These are phyloP conservation scores for Eimeria praecox DNA, from an alignment of 169 alveolate genomes.

Conservation along the genomic window DNA sequence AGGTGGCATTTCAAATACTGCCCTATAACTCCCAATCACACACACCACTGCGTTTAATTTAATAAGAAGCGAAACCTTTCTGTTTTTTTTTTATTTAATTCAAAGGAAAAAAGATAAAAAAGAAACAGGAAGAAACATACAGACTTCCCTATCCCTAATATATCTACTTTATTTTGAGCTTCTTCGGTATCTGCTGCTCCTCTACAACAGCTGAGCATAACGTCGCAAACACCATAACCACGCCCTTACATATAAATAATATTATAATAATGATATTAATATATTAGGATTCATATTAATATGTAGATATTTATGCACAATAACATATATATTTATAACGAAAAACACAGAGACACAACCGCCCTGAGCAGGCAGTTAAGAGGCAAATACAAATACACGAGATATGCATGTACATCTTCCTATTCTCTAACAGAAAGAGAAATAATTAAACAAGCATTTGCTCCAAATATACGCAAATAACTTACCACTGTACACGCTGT, in stretches of 20 bases:
- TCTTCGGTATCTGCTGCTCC: constrained; percentile 32
- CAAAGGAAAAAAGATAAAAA: not conserved
- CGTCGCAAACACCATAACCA: not conserved
- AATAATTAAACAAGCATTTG: no score
- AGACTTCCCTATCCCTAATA: not conserved
- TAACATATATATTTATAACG: no score
- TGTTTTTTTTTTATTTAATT: not conserved
- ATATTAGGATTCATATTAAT: not conserved
- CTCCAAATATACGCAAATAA: not conserved
- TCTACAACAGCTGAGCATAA: constrained; percentile 42
- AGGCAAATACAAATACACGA: not conserved
- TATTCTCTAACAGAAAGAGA: not conserved
- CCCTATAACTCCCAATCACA: not conserved
- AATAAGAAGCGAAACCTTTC: not conserved
- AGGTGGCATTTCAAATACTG: not conserved
- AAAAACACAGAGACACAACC: no score
- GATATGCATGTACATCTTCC: not conserved
- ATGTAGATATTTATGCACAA: not conserved
- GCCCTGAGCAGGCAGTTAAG: no score
- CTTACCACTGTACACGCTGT: constrained; percentile 54
- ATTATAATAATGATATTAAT: not conserved
- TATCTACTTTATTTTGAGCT: constrained; percentile 12
- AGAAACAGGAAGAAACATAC: not conserved
- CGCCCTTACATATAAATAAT: not conserved
- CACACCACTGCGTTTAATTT: not conserved